Percentiles rank a stretch among this genome's conserved stretches.
These are phyloP conservation scores for Thelonectria blattea DNA, from an alignment of 2,329 filamentous ascomycete genomes.

Conservation along the genomic window DNA sequence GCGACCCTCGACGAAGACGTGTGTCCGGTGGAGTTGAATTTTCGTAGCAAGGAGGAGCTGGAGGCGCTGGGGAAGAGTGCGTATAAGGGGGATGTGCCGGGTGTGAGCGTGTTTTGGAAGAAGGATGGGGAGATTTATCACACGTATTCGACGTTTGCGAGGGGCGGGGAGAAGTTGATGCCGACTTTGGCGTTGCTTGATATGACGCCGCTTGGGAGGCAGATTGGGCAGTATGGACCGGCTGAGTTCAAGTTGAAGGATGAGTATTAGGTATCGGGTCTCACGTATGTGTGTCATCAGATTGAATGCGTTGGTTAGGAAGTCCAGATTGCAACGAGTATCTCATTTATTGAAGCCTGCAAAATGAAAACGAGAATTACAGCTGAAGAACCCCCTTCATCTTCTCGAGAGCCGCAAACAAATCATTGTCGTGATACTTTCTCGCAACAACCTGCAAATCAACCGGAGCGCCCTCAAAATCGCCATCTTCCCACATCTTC, in stretches of 20 bases:
- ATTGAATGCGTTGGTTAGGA: neutral
- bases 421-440: constrained; percentile 40
- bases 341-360: neutral
- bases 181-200: constrained; percentile 42
- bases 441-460: constrained; percentile 43
- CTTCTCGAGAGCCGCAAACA: neutral
- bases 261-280: constrained; percentile 27
- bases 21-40: constrained; percentile 37
- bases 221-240: constrained; percentile 35
- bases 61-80: constrained; percentile 37
- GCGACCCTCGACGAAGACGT: constrained; percentile 42
- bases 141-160: constrained; percentile 45
- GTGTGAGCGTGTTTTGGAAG: constrained; percentile 46
- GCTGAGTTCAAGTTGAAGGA: constrained; percentile 37
- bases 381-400: neutral
- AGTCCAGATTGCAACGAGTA: neutral
- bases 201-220: constrained; percentile 44
- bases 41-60: constrained; percentile 34
- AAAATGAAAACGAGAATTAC: neutral
- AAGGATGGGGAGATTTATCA: constrained; percentile 43
- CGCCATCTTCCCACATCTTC: constrained; percentile 40
- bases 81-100: constrained; percentile 43
- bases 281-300: neutral
- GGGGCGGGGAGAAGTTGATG: constrained; percentile 42
- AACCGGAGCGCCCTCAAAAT: constrained; percentile 45